Percentiles rank a stretch among this genome's conserved stretches.
These are phyloP conservation scores for Closterium sp. DNA, from an alignment of 139 green algal genomes.

Conservation along the genomic window DNA sequence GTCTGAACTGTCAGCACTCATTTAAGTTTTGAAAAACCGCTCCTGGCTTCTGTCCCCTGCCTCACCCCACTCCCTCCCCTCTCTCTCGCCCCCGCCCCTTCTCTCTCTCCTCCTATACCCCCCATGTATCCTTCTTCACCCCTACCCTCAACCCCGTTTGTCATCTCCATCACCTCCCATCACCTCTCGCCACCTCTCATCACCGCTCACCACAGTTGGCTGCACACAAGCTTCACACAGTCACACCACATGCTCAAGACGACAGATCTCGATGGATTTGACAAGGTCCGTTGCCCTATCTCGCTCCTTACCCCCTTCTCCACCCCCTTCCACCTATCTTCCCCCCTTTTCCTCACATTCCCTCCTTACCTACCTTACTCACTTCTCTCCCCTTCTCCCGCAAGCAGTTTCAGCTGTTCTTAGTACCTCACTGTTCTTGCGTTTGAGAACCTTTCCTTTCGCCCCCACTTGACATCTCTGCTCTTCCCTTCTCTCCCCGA, in stretches of 20 bases:
- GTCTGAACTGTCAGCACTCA: too few relatives aligned
- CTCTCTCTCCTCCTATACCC: background rate
- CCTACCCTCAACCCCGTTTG: background rate
- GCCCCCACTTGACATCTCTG: too few relatives aligned
- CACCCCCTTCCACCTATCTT: too few relatives aligned
- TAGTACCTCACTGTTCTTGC: too few relatives aligned
- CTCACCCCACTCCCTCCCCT: background rate
- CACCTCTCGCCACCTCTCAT: background rate
- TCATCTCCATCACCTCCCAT: background rate
- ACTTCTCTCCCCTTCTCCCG: background rate
- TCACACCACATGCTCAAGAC: constrained; percentile 28
- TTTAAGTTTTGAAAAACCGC: too few relatives aligned
- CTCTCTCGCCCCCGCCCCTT: background rate
- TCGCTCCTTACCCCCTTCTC: background rate
- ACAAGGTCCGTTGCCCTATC: constrained; percentile 11
- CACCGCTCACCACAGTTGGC: constrained; percentile 21
- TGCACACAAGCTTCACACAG: constrained; percentile 42
- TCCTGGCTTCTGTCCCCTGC: background rate
- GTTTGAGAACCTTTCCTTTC: too few relatives aligned
- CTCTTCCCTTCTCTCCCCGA: too few relatives aligned
- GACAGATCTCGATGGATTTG: constrained; percentile 32
- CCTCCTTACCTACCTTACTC: background rate
- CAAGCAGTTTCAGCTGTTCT: too few relatives aligned
- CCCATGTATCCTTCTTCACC: background rate
- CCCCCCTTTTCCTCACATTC: background rate